Evolutionary conservation across 2,329 filamentous ascomycete species (phyloP).

Genomic region (Ilyonectria mors-panacis): DNA sequence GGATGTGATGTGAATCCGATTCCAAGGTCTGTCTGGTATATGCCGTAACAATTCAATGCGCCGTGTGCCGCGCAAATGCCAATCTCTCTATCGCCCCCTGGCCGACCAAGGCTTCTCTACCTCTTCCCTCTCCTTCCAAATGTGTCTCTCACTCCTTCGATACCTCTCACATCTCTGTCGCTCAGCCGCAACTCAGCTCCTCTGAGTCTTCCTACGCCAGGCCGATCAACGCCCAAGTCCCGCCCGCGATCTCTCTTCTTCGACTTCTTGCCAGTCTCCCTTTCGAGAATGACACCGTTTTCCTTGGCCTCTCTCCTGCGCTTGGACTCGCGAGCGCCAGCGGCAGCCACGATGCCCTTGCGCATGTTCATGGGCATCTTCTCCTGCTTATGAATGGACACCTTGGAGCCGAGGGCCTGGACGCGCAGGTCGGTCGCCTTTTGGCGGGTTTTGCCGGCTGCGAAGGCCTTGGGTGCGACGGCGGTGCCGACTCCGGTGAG

Average conservation of each 20-base stretch:
- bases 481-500: conserved; percentile 59
- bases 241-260: conserved; percentile 59
- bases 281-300: conserved; percentile 91
- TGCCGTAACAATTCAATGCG: not conserved
- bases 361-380: conserved; percentile 92
- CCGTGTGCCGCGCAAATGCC: not conserved
- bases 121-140: conserved; percentile 57
- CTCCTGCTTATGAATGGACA: conserved; percentile 80
- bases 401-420: conserved; percentile 83
- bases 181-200: conserved; percentile 86
- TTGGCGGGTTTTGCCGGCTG: conserved; percentile 79
- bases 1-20: conserved; percentile 4
- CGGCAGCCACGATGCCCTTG: conserved; percentile 85
- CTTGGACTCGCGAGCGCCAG: conserved; percentile 75
- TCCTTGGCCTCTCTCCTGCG: conserved; percentile 86
- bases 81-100: too few relatives aligned
- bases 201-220: conserved; percentile 84
- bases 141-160: conserved; percentile 69
- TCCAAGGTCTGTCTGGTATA: not conserved
- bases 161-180: conserved; percentile 80
- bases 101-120: conserved; percentile 20
- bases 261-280: conserved; percentile 56
- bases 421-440: conserved; percentile 89
- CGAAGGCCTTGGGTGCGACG: conserved; percentile 59
- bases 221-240: conserved; percentile 79